Base-by-base conservation (phyloP, 768 basidiomycete genomes). In the Obba rivulosa region DNA sequence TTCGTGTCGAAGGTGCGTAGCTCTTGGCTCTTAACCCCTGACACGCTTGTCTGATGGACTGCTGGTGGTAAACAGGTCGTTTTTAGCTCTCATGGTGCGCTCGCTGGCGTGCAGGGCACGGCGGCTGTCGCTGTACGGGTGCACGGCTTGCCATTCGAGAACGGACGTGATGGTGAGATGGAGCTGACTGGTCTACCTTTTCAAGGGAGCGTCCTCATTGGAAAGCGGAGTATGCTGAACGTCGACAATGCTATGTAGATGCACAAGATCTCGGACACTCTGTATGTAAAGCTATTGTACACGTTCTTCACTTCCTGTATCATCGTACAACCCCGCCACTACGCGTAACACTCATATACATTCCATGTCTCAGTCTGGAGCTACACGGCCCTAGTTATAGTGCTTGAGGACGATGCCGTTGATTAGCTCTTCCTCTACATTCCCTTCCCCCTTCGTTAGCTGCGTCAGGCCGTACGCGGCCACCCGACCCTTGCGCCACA, bases 1-100 rank as follows among this genome's bases (percentile, higher is more conserved):
- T 92, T 92, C 51, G 78, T 92, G 14, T 67, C 75, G 54, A 92
- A 92, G 81, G 88, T 87, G 34, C 20, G 61, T 21, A n/a, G n/a
- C 8, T 25, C 2, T n/a, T 34, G 8, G 16, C 8, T 35, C 9
- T 8, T n/a, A n/a, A 11, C 21, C 13, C 24, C 23, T 51, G 34
- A 9, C 28, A 4, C 17, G 35, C 8, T 35, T 42, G n/a, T 51
- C 41, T 46, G 28, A 42, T 18, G 34, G 37, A 20, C 37, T 20
- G 5, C n/a, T 38, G 8, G 41, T 56, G 34, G 41, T 37, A 48
- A 39, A 1, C 49, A 87, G 86, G 78, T 88, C n/a, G 73, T 89
- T 5, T 89, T 87, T 55, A 76, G 78, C 17, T 56, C 73, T 2
- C 66, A 74, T 17, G 85, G 86, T 2, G 87, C 87, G 0, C 56